Percentiles rank a stretch among this genome's conserved stretches.
Conservation (phyloP, 129 eudicot genomes). For the Artemisia argyi region DNA sequence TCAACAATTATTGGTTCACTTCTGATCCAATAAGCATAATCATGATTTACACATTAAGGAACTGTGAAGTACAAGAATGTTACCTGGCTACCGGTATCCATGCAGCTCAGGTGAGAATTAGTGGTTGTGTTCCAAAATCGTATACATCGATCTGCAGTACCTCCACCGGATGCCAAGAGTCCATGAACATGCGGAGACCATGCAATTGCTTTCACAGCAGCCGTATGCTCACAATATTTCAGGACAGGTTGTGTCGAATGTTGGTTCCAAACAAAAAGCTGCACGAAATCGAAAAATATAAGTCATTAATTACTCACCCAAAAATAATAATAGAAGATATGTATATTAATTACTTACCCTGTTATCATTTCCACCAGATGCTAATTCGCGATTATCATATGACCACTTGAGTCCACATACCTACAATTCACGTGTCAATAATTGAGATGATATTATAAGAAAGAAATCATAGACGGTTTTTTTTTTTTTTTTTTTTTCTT, state of each 20-base stretch:
- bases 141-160: conserved; percentile 94
- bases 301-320: not conserved
- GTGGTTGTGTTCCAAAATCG: conserved; percentile 98
- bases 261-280: conserved; percentile 99
- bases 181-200: conserved; percentile 99
- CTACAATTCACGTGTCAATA: conserved; percentile 36
- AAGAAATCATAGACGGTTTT: too few species aligned
- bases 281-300: not conserved
- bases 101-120: conserved; percentile 82
- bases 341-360: conserved; percentile 48
- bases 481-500: too few species aligned
- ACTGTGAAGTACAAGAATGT: conserved; percentile 1
- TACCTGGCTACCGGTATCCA: conserved; percentile 99
- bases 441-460: conserved; percentile 4
- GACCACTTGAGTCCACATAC: conserved; percentile 99
- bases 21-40: not conserved
- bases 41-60: not conserved
- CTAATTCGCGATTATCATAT: conserved; percentile 91
- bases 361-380: conserved; percentile 98
- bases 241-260: conserved; percentile 87
- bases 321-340: not conserved
- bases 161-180: conserved; percentile 97
- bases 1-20: too few species aligned
- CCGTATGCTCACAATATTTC: conserved; percentile 93
- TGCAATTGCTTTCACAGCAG: conserved; percentile 98